Evolutionary conservation across 1,139 yeast genomes (phyloP).

Genomic region (Yarrowia galli): DNA sequence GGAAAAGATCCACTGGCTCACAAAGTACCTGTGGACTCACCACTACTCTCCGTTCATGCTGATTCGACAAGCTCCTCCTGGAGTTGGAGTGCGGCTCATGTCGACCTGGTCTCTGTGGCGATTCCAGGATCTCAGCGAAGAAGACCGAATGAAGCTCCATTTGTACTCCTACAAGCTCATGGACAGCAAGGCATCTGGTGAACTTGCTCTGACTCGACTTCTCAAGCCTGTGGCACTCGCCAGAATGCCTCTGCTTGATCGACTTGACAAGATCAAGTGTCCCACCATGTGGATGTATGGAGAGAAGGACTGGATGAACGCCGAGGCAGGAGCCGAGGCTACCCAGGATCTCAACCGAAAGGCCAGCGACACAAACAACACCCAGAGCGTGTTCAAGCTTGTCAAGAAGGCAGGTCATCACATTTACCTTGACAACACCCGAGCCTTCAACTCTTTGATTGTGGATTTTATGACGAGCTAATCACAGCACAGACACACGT

Average conservation of each 20-base stretch:
- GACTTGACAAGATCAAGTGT: slow-evolving; percentile 56
- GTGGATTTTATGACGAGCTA: slow-evolving; percentile 52
- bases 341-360: slow-evolving; percentile 46
- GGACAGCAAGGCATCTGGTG: slow-evolving; percentile 67
- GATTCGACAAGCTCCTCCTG: slow-evolving; percentile 31
- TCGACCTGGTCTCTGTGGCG: slow-evolving; percentile 52
- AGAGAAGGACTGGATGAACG: slow-evolving; percentile 85
- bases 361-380: slow-evolving; percentile 4
- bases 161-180: slow-evolving; percentile 69
- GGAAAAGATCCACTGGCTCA: slow-evolving; percentile 25
- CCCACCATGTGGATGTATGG: slow-evolving; percentile 75
- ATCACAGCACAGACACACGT: neutral
- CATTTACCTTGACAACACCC: slow-evolving; percentile 74
- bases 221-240: slow-evolving; percentile 79
- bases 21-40: slow-evolving; percentile 31
- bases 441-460: slow-evolving; percentile 58
- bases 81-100: slow-evolving; percentile 51
- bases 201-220: slow-evolving; percentile 66
- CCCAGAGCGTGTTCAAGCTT: slow-evolving; percentile 51
- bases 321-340: slow-evolving; percentile 69
- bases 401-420: slow-evolving; percentile 77
- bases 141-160: slow-evolving; percentile 51
- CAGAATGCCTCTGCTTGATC: slow-evolving; percentile 75
- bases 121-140: slow-evolving; percentile 47
- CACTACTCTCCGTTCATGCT: slow-evolving; percentile 32